Conservation (phyloP, 2,329 filamentous ascomycete species). For the Aspergillus viridinutans region DNA sequence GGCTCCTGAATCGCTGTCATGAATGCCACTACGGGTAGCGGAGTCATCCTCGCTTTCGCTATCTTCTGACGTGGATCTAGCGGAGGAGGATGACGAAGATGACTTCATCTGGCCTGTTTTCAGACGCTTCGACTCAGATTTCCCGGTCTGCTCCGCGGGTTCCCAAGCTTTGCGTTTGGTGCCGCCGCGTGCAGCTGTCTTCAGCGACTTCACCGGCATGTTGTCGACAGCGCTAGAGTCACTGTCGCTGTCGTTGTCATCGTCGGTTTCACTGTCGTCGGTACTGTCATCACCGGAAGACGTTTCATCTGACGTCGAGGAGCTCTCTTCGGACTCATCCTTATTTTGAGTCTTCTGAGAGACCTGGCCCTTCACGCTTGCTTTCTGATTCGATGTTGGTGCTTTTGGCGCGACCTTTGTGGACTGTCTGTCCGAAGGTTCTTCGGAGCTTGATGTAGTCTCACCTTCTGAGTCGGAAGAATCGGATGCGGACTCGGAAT, state of each 20-base stretch:
- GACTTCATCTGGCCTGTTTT: not conserved
- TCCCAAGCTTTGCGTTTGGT: not conserved
- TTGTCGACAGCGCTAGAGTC: constrained; percentile 3
- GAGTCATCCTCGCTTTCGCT: constrained; percentile 10
- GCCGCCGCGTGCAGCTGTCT: not conserved
- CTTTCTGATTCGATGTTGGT: not conserved
- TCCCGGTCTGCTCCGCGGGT: not conserved
- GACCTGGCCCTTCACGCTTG: not conserved
- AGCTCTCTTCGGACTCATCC: not conserved
- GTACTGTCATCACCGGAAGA: constrained; percentile 1
- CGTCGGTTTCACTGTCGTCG: constrained; percentile 2
- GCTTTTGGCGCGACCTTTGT: not conserved
- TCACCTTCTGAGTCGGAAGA: not conserved
- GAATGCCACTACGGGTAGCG: constrained; percentile 1
- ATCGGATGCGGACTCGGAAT: not conserved
- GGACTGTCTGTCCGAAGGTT: not conserved
- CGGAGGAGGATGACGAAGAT: not conserved
- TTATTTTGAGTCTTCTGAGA: not conserved
- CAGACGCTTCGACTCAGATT: not conserved
- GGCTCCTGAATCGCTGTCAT: not conserved
- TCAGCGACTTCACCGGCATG: not conserved
- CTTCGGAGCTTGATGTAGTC: not conserved
- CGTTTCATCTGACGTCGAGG: not conserved
- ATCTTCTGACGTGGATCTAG: not conserved
- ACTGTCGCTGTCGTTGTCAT: constrained; percentile 12